Conservation (phyloP, 2,329 filamentous ascomycete genomes). For the Colletotrichum filicis region DNA sequence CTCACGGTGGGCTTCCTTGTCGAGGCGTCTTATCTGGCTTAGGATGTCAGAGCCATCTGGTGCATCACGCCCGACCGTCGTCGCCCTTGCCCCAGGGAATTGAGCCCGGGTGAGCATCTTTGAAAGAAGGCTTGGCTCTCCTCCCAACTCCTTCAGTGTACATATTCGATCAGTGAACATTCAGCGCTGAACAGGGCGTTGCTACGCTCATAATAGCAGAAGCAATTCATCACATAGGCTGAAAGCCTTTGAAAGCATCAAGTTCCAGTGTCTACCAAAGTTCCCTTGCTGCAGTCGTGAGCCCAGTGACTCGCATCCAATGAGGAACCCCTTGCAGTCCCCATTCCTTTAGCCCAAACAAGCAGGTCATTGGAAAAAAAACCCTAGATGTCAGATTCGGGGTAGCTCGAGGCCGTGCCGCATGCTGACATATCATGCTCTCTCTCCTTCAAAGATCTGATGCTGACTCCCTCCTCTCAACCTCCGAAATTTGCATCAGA, state of each 20-base stretch:
- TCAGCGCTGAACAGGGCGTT: not conserved
- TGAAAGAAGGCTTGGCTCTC: not conserved
- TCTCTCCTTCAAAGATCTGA: not conserved
- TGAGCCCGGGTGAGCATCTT: not conserved
- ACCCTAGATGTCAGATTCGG: not conserved
- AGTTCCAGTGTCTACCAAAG: not conserved
- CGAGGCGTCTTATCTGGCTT: conserved; percentile 40
- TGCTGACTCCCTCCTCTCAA: not conserved
- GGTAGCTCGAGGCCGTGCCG: not conserved
- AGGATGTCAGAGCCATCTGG: not conserved
- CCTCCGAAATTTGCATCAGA: too few relatives aligned
- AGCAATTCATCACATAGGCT: not conserved
- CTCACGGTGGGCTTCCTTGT: conserved; percentile 48
- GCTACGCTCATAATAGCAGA: not conserved
- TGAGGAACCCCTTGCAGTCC: not conserved
- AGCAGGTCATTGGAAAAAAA: not conserved
- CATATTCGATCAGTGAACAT: not conserved
- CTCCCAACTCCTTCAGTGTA: not conserved
- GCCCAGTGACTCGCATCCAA: not conserved
- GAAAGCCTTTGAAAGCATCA: not conserved
- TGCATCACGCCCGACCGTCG: not conserved
- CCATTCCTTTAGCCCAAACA: not conserved
- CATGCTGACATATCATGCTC: not conserved
- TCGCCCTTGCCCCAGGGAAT: not conserved
- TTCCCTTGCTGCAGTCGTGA: not conserved